Evolutionary conservation across 768 basidiomycete genomes (phyloP).

Genomic region (Termitomyces bulborhizus): DNA sequence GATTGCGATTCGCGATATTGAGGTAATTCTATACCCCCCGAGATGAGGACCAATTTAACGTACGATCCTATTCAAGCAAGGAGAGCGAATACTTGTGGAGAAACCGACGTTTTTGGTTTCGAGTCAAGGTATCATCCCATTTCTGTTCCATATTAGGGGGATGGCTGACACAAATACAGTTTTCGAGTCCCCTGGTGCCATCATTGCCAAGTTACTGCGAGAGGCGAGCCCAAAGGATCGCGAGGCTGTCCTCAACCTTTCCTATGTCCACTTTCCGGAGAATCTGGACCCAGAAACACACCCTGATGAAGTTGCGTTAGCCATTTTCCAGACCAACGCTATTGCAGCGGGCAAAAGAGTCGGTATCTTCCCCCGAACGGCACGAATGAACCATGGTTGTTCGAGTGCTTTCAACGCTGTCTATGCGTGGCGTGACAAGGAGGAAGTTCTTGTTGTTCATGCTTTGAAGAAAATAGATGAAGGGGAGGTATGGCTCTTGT

Average conservation of each 20-base stretch:
- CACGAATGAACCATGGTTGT: constrained; percentile 65
- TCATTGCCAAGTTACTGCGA: constrained; percentile 32
- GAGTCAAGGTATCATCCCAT: constrained; percentile 29
- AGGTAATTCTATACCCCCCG: constrained; percentile 24
- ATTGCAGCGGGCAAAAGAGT: constrained; percentile 46
- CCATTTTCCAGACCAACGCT: constrained; percentile 64
- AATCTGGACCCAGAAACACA: constrained; percentile 29
- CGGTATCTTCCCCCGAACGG: constrained; percentile 65
- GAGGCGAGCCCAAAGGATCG: constrained; percentile 25
- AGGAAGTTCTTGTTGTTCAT: constrained; percentile 45
- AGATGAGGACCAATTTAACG: not conserved
- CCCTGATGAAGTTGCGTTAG: constrained; percentile 44
- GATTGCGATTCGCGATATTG: constrained; percentile 45
- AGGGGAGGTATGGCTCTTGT: constrained; percentile 36
- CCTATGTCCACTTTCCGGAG: constrained; percentile 47
- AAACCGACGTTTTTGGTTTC: constrained; percentile 50
- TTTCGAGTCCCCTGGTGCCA: constrained; percentile 34
- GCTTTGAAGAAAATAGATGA: constrained; percentile 46
- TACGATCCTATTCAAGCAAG: constrained; percentile 29
- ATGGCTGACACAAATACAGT: constrained; percentile 22
- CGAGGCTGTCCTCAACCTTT: constrained; percentile 46
- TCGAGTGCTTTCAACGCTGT: constrained; percentile 62
- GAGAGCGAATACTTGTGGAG: constrained; percentile 53
- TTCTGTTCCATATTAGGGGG: not conserved
- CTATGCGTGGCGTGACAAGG: constrained; percentile 51